Base-by-base conservation (phyloP, 2,329 filamentous ascomycete species). In the Alternaria hordeiaustralica region DNA sequence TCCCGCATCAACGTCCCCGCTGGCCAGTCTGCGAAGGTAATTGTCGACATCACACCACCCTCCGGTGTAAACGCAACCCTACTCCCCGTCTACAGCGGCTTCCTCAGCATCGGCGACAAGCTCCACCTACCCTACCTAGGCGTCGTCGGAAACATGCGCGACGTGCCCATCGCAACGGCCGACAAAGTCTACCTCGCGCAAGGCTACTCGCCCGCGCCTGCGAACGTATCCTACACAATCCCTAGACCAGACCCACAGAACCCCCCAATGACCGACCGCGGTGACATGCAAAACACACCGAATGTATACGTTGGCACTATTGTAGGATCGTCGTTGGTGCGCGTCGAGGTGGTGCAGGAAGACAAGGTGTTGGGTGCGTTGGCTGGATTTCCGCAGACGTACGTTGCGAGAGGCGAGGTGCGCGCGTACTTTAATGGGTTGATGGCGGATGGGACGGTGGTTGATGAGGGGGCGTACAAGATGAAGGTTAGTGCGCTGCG, bases 41-140 rank as follows among this genome's bases (percentile, higher is more conserved):
- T 30, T 3, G 49, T 62, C 6, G 15, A 23, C 10, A 25, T 54
- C 13, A 20, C 60, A 43, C 18, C 55, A 10, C 60, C 55, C 4
- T n/a, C 5, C 0, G 47, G 25, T 8, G 25, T 55, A 1, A 70
- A 74, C 44, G 61, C 61, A 6, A 68, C 66, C 6, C 51, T 68
- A 6, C 58, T 73, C 8, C 69, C 72, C 9, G 64, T 74, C 6
- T 73, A 74, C 62, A 68, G 67, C 15, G 72, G 72, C 55, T 73
- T 60, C 47, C 62, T 75, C 26, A 58, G 59, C 12, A 6, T 71
- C 4, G 64, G 53, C 41, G 41, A 58, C 15, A 43, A 62, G 10
- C 61, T 73, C 26, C 43, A 55, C 10, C 28, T 75, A 0, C 71
- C 72, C 5, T 73, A 75, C 30, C 58, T 71, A 4, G 72, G 72